Base-by-base conservation (phyloP, 2,329 filamentous ascomycete genomes). In the Clathrospora elynae region DNA sequence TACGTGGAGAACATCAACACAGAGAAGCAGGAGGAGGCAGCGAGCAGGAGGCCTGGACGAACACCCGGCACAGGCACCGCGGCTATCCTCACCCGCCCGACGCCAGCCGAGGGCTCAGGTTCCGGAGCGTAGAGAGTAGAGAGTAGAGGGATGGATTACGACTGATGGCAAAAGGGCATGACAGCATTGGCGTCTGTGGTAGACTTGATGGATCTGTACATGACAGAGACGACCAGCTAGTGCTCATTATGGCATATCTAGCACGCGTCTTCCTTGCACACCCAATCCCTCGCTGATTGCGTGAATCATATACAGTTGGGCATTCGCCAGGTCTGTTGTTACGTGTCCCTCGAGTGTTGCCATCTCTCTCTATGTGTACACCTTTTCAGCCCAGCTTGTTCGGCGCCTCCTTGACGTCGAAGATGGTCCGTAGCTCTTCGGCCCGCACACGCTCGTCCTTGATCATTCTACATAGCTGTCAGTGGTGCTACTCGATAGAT, bases 1-100 rank as follows among this genome's bases (percentile, higher is more conserved):
- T 96, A 95, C 67, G 95, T 99, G 67, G 97, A 97, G 84, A 93
- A 84, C 74, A 99, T 99, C 72, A 95, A 99, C 79, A 88, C 91
- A 64, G 95, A 99, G 82, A 99, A 99, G 82, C 91, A 96, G 71
- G 93, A 97, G 73, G 93, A 99, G 78, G 92, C 92, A 16, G 90
- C 89, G 26, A 96, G 90, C 82, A 96, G 96, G 86, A 95, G 96
- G 30, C 71, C 68, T 12, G 75, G 75, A 31, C 70, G 58, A 60
- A 81, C 83, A 49, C 81, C 84, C n/a, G 85, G 84, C 44, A 83
- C 80, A 35, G 85, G 84, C 32, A 84, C 75, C 57, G 84, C 88
- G 12, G 81, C 88, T 29, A 90, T 93, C 63, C 78, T 88, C 65
- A 90, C 88, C 31, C 76, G 72, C 76, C 84, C 76, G 72, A 76